phyloP scores from a whole-genome alignment of 768 basidiomycete species.

The Tricholoma sp. region DNA sequence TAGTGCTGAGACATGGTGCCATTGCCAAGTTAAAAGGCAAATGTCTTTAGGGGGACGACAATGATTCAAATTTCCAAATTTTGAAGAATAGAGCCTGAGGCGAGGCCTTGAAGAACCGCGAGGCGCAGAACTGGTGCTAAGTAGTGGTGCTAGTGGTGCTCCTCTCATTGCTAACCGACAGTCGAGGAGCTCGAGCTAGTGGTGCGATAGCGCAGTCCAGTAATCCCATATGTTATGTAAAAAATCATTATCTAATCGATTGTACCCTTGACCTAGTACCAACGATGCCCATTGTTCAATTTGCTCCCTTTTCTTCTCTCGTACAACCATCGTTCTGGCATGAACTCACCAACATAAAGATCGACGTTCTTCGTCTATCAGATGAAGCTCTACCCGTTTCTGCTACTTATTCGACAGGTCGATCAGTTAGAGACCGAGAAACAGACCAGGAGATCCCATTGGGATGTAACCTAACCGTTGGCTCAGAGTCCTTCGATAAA shows the following conservation, averaged over 20 bases:
- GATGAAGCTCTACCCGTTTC: conserved; percentile 61
- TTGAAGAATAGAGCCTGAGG: no score
- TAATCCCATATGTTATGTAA: no score
- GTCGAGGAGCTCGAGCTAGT: no score
- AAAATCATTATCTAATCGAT: not conserved
- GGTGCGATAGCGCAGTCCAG: no score
- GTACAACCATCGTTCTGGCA: conserved; percentile 95
- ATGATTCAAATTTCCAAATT: no score
- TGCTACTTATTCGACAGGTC: conserved; percentile 68
- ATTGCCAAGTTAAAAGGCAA: no score
- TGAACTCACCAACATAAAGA: conserved; percentile 80
- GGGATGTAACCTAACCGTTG: conserved; percentile 60
- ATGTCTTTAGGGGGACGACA: no score
- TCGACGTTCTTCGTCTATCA: conserved; percentile 83
- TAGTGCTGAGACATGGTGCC: no score
- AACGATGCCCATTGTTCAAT: conserved; percentile 70
- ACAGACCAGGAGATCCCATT: conserved; percentile 71
- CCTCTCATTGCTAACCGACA: no score
- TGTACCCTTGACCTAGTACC: not conserved
- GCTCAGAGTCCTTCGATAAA: conserved; percentile 58
- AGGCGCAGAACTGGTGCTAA: no score
- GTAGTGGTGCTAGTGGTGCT: no score
- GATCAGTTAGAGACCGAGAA: conserved; percentile 70
- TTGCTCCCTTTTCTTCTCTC: conserved; percentile 81
- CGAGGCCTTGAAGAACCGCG: no score